A percentile compares a stretch with the other conserved stretches of the same genome.
These are phyloP conservation scores for Coniochaeta sp. DNA, from an alignment of 2,329 filamentous ascomycete species.

Conservation along the genomic window DNA sequence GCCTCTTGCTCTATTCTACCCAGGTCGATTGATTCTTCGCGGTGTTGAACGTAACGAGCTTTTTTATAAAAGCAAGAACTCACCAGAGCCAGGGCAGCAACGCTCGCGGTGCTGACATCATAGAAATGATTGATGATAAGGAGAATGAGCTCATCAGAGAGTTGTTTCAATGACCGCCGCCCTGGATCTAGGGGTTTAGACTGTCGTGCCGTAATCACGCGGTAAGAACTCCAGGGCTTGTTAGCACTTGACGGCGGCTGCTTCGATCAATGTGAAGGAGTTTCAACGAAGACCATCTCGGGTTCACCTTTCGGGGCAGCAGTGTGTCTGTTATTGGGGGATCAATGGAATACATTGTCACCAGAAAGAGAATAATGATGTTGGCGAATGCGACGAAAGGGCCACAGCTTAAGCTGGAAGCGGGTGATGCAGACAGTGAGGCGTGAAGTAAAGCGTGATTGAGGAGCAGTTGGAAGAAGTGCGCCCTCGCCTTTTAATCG, in stretches of 20 bases:
- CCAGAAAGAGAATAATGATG: background rate
- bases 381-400: too few species aligned
- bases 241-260: background rate
- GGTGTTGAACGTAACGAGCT: background rate
- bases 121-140: background rate
- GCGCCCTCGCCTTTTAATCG: too few species aligned
- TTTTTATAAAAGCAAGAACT: background rate
- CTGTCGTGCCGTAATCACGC: background rate
- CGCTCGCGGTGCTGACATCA: background rate
- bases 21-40: background rate
- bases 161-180: background rate
- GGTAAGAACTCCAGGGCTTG: background rate
- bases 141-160: background rate
- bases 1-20: background rate
- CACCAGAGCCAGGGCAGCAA: background rate
- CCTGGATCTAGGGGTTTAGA: background rate
- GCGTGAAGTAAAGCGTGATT: too few species aligned
- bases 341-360: background rate
- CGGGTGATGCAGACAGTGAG: background rate
- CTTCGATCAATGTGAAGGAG: background rate
- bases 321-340: background rate
- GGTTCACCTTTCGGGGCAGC: background rate
- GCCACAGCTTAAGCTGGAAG: background rate
- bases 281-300: background rate
- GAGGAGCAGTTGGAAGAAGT: too few species aligned